Evolutionary conservation across 78 protist genomes (phyloP).

Genomic region (Bigelowiella natans): DNA sequence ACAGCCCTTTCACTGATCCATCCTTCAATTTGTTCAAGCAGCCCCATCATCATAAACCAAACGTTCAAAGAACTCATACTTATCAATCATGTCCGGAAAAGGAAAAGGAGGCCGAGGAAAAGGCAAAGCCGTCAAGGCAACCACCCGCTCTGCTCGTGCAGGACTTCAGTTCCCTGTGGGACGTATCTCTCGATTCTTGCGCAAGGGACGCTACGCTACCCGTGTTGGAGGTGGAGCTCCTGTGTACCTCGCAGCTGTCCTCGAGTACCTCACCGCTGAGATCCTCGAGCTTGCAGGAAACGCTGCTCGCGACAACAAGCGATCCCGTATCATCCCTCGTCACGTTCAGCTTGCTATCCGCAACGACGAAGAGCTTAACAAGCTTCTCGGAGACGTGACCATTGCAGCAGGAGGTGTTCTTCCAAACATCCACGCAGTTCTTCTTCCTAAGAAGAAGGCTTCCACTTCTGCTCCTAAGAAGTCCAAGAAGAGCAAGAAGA

Average conservation of each 20-base stretch:
- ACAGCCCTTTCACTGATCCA: too few relatives aligned
- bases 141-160: conserved; percentile 29
- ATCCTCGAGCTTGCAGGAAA: conserved; percentile 89
- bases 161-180: conserved; percentile 51
- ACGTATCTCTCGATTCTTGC: conserved; percentile 27
- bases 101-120: too few relatives aligned
- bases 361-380: conserved; percentile 90
- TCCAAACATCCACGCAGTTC: conserved; percentile 23
- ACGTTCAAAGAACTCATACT: too few relatives aligned
- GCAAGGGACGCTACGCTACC: conserved; percentile 34
- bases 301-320: conserved; percentile 77
- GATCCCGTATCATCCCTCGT: conserved; percentile 79
- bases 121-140: too few relatives aligned
- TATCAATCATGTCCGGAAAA: too few relatives aligned
- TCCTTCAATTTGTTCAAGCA: too few relatives aligned
- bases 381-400: conserved; percentile 25
- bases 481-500: conserved; percentile 15
- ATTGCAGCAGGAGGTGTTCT: conserved; percentile 49
- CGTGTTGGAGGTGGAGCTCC: conserved; percentile 82
- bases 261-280: conserved; percentile 91
- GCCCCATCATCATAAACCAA: too few relatives aligned
- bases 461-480: conserved; percentile 67
- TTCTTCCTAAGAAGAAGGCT: conserved; percentile 19
- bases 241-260: conserved; percentile 91
- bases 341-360: conserved; percentile 88